Percentiles rank a stretch among this genome's conserved stretches.
Evolutionary conservation across 2,329 filamentous ascomycete species (phyloP).

Genomic region (Didymella pinodella): DNA sequence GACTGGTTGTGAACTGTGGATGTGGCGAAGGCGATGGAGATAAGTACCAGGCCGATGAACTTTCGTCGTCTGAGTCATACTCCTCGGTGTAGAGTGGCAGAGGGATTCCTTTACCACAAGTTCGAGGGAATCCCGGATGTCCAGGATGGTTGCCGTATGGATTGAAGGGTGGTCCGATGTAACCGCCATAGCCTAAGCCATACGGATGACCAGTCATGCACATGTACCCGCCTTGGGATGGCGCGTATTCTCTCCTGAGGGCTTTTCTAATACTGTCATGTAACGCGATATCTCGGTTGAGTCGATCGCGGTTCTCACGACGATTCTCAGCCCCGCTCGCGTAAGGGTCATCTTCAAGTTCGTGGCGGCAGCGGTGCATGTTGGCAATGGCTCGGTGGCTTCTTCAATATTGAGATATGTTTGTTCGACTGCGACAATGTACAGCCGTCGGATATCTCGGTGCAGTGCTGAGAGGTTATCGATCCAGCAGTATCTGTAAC

Average conservation of each 20-base stretch:
- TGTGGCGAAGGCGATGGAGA: background rate
- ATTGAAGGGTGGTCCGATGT: background rate
- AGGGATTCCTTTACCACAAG: background rate
- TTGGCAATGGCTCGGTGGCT: background rate
- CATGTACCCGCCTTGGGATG: background rate
- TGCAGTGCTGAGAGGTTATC: background rate
- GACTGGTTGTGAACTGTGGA: background rate
- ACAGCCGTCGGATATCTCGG: background rate
- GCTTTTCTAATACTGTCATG: background rate
- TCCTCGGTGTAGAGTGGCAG: background rate
- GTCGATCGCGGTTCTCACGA: constrained; percentile 17
- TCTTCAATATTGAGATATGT: background rate
- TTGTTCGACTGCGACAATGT: background rate
- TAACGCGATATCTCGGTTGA: constrained; percentile 3
- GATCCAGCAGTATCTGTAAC: background rate
- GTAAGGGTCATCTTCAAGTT: constrained; percentile 17
- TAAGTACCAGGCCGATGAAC: background rate
- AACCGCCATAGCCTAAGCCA: background rate
- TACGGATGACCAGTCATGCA: background rate
- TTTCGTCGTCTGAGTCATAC: background rate
- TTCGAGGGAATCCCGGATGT: background rate
- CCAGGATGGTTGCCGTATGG: background rate
- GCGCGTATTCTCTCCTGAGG: background rate
- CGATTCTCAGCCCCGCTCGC: constrained; percentile 25
- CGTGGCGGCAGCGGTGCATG: constrained; percentile 8